Percentiles rank a stretch among this genome's conserved stretches.
Evolutionary conservation across 805 yeast genomes (phyloP).

Genomic region (Ogataea paradorogensis): DNA sequence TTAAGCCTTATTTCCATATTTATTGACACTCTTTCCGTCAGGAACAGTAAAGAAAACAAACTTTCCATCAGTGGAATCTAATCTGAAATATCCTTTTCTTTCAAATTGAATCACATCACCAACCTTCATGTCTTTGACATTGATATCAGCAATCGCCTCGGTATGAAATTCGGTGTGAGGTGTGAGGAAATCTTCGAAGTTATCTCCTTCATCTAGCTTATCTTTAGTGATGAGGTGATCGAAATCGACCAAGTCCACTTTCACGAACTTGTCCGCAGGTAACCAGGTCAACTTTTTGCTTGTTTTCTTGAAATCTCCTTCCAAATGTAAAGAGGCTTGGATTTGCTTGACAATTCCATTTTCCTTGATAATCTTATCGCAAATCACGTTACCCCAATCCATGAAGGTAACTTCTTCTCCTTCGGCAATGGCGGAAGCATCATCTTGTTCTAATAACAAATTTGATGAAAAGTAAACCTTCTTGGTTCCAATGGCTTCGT

Average conservation of each 20-base stretch:
- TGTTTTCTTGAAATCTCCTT: constrained; percentile 96
- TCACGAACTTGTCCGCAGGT: constrained; percentile 70
- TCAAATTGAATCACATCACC: constrained; percentile 93
- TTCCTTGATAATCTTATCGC: constrained; percentile 62
- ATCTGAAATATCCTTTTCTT: constrained; percentile 92
- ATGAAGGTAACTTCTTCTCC: constrained; percentile 95
- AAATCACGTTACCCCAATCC: constrained; percentile 97
- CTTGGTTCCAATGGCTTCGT: constrained; percentile 85
- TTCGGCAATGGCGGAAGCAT: constrained; percentile 62
- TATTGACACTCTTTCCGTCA: constrained; percentile 84
- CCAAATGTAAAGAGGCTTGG: constrained; percentile 79
- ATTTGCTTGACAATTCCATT: constrained; percentile 53
- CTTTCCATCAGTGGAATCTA: constrained; percentile 65
- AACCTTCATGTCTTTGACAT: constrained; percentile 69
- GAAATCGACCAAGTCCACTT: constrained; percentile 81
- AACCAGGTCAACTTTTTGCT: constrained; percentile 94
- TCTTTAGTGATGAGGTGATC: constrained; percentile 95
- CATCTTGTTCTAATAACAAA: constrained; percentile 81
- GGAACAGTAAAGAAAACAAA: constrained; percentile 90
- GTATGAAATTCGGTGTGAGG: constrained; percentile 82
- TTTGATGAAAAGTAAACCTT: constrained; percentile 63
- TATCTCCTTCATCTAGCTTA: constrained; percentile 90
- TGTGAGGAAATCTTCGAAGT: constrained; percentile 88
- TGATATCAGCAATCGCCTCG: constrained; percentile 74
- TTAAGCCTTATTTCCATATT: constrained; percentile 61